phyloP scores from a whole-genome alignment of 1,284 basidiomycete species.

The Boletus semigastroideus region DNA sequence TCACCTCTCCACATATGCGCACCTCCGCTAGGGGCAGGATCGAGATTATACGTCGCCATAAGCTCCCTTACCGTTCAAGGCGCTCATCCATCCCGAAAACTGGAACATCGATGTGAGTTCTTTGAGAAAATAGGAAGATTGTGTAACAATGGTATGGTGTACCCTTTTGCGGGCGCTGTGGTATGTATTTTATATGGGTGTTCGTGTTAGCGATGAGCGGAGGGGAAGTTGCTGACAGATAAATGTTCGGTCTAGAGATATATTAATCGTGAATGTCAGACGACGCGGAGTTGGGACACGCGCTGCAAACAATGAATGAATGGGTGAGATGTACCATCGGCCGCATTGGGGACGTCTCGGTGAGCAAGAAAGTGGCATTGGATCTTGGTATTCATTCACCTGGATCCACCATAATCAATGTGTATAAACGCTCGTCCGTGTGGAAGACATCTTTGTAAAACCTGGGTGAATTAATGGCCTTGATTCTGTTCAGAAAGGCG shows the following conservation, averaged over 20 bases:
- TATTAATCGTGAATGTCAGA: not conserved
- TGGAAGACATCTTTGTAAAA: constrained; percentile 79
- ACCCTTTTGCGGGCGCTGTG: constrained; percentile 85
- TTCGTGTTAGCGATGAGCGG: constrained; percentile 42
- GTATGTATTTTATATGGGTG: constrained; percentile 70
- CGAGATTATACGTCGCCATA: constrained; percentile 52
- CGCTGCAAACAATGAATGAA: constrained; percentile 89
- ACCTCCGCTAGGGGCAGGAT: constrained; percentile 59
- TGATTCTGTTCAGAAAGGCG: constrained; percentile 8
- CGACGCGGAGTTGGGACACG: constrained; percentile 26
- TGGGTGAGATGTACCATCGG: constrained; percentile 62
- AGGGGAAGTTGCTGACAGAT: constrained; percentile 61
- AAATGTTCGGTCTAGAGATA: constrained; percentile 69
- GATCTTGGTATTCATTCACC: constrained; percentile 41
- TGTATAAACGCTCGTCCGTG: constrained; percentile 80
- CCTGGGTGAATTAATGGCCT: constrained; percentile 64
- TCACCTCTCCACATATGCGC: constrained; percentile 83
- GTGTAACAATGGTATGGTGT: constrained; percentile 87
- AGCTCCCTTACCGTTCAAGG: constrained; percentile 61
- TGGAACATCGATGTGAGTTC: constrained; percentile 41
- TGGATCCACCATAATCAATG: constrained; percentile 85
- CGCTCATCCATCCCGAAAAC: constrained; percentile 42
- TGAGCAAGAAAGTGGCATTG: constrained; percentile 3
- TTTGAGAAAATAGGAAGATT: constrained; percentile 74
- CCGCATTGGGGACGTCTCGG: constrained; percentile 76